Evolutionary conservation across 495 filamentous ascomycete genomes (phyloP).

Genomic region (Extremus antarcticus): DNA sequence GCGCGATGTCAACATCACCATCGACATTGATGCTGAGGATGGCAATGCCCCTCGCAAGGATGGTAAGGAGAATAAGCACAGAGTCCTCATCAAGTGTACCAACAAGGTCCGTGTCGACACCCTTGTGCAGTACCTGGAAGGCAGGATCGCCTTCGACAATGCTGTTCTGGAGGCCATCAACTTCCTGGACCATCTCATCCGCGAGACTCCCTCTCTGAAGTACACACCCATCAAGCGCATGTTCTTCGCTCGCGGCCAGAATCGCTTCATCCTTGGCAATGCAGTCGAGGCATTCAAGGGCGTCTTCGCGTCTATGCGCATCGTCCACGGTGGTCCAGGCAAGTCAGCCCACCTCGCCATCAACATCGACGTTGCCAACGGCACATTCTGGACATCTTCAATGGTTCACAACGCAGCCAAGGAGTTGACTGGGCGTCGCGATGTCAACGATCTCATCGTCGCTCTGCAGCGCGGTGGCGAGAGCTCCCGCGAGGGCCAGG

Average conservation of each 20-base stretch:
- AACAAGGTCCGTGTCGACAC: conserved; percentile 51
- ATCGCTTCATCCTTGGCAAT: conserved; percentile 36
- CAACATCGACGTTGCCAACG: conserved; percentile 74
- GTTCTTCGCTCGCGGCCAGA: conserved; percentile 49
- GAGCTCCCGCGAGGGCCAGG: conserved; percentile 35
- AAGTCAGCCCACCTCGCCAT: conserved; percentile 36
- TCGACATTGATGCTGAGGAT: conserved; percentile 59
- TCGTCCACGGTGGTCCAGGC: conserved; percentile 40
- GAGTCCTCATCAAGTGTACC: conserved; percentile 47
- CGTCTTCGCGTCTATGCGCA: conserved; percentile 68
- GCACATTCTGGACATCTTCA: conserved; percentile 53
- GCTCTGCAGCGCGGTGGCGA: conserved; percentile 13
- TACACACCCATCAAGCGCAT: conserved; percentile 62
- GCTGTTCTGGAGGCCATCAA: conserved; percentile 68
- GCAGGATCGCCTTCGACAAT: conserved; percentile 47
- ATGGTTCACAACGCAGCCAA: conserved; percentile 13
- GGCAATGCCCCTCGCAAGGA: conserved; percentile 20
- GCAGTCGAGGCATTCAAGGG: conserved; percentile 74
- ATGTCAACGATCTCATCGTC: conserved; percentile 14
- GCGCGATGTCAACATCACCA: conserved; percentile 34
- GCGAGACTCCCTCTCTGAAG: conserved; percentile 55
- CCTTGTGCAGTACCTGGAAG: conserved; percentile 53
- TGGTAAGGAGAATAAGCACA: conserved; percentile 39
- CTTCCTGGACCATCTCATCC: conserved; percentile 81
- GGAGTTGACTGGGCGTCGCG: conserved; percentile 15